Base-by-base conservation (phyloP, 2,329 filamentous ascomycete species). In the Stenocarpella maydis region DNA sequence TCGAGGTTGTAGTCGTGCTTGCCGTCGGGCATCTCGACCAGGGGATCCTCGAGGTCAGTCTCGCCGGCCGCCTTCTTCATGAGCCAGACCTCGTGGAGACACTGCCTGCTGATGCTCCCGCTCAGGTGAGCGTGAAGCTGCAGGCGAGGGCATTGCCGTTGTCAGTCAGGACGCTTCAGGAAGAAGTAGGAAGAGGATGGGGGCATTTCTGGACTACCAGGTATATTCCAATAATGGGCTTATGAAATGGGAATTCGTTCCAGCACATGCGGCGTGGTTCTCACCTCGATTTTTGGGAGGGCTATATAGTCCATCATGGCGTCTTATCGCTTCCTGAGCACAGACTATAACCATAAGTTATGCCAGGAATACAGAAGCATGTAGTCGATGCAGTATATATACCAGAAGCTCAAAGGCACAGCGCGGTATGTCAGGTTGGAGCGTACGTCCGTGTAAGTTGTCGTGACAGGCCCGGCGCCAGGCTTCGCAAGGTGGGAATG, bases 111-210 rank as follows among this genome's bases (percentile, higher is more conserved):
- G 77, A 96, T 93, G 78, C 91, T 94, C 65, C 93, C 92, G 49
- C 89, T 92, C 53, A 96, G 85, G 79, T 96, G 92, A 71, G 93
- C 92, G 75, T 96, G 93, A 65, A 95, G 86, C 90, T 94, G 43
- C 50, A 41, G 26, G n/a, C n/a, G 55, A 53, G 15, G 8, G 17
- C 1, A 43, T 0, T 14, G 21, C 6, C 14, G 1, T 19, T 67
- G 39, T 71, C 50, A 71, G 69, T 43, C 50, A 37, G 31, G 1
- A 34, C 17, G 5, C 7, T 50, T 15, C 9, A 9, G 0, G 5
- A 41, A 19, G 60, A 71, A 49, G 14, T 49, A 68, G 72, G 72
- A 60, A 60, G 31, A 26, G 26, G 41, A 43, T 28, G 52, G 8
- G 21, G 19, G 28, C 47, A 54, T 15, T 43, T 41, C 39, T 47